These are phyloP conservation scores for Paulownia fortunei DNA, from an alignment of 257 asterid genomes.

Conservation along the genomic window DNA sequence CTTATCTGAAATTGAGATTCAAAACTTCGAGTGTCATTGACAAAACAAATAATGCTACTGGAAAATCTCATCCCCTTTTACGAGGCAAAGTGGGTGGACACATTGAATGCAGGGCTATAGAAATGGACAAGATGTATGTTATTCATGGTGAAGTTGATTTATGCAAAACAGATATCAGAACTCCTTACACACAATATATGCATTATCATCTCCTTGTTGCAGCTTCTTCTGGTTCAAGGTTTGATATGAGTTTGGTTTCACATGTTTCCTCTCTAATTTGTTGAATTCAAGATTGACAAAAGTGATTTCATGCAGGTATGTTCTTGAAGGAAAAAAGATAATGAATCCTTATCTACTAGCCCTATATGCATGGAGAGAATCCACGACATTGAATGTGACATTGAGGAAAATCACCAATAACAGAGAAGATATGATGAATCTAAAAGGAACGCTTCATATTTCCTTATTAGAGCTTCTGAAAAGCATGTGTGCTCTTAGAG, in stretches of 20 bases:
- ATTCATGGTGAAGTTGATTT: constrained; percentile 57
- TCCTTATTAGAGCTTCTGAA: constrained; percentile 52
- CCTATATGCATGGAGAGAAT: constrained; percentile 53
- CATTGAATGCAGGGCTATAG: constrained; percentile 42
- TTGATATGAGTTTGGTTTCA: not conserved
- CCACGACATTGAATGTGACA: constrained; percentile 52
- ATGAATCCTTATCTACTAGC: constrained; percentile 58
- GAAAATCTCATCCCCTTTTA: constrained; percentile 26
- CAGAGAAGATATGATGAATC: constrained; percentile 26
- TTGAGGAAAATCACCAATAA: constrained; percentile 41
- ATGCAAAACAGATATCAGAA: constrained; percentile 48
- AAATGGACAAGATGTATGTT: constrained; percentile 44
- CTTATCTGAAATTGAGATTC: constrained; percentile 47
- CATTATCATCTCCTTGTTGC: constrained; percentile 52
- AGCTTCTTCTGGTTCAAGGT: constrained; percentile 73
- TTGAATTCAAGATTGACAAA: not conserved
- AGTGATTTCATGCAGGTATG: constrained; percentile 50
- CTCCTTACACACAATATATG: constrained; percentile 72
- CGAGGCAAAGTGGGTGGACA: constrained; percentile 56
- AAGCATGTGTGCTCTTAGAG: constrained; percentile 37
- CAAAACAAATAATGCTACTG: not conserved
- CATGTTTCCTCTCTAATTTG: not conserved
- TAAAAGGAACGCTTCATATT: constrained; percentile 53
- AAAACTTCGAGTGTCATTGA: not conserved
- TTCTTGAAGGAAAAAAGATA: constrained; percentile 61